These are phyloP conservation scores for Globisporangium takayamanum DNA, from an alignment of 352 stramenopile species.

Conservation along the genomic window DNA sequence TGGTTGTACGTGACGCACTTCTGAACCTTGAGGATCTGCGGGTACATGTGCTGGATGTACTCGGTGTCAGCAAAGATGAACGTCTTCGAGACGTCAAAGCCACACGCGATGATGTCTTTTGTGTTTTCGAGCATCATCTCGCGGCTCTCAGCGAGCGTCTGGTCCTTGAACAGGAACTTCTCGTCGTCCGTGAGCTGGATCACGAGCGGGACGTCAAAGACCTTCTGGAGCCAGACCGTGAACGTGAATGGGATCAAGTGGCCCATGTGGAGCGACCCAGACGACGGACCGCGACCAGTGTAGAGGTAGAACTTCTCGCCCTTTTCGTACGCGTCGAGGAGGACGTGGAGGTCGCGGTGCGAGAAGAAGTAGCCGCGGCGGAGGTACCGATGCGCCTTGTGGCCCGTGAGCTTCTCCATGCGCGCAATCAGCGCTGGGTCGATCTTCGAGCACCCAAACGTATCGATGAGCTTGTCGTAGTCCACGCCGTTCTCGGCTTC, in stretches of 20 bases:
- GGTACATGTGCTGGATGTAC: slow-evolving; percentile 99
- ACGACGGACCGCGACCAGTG: slow-evolving; percentile 97
- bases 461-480: slow-evolving; percentile 98
- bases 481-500: slow-evolving; percentile 96
- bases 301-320: slow-evolving; percentile 99
- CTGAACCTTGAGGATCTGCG: slow-evolving; percentile 98
- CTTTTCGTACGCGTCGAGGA: slow-evolving; percentile 94
- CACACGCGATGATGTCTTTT: slow-evolving; percentile 99
- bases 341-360: slow-evolving; percentile 96
- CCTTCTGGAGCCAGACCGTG: slow-evolving; percentile 97
- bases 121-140: slow-evolving; percentile 97
- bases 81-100: slow-evolving; percentile 95
- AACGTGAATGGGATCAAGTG: slow-evolving; percentile 99
- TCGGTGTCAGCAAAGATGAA: slow-evolving; percentile 99
- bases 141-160: slow-evolving; percentile 85
- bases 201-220: slow-evolving; percentile 98
- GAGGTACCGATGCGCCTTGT: slow-evolving; percentile 95
- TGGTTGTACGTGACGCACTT: slow-evolving; percentile 98
- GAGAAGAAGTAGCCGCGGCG: slow-evolving; percentile 99
- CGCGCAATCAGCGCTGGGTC: slow-evolving; percentile 89
- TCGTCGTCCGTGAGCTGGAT: slow-evolving; percentile 99
- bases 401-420: slow-evolving; percentile 94
- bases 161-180: slow-evolving; percentile 99
- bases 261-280: slow-evolving; percentile 97
- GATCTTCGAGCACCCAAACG: slow-evolving; percentile 97